Evolutionary conservation across 1,284 basidiomycete genomes (phyloP), one percentile per base, ranked within the genome.

Genomic region (Trametes pubescens): DNA sequence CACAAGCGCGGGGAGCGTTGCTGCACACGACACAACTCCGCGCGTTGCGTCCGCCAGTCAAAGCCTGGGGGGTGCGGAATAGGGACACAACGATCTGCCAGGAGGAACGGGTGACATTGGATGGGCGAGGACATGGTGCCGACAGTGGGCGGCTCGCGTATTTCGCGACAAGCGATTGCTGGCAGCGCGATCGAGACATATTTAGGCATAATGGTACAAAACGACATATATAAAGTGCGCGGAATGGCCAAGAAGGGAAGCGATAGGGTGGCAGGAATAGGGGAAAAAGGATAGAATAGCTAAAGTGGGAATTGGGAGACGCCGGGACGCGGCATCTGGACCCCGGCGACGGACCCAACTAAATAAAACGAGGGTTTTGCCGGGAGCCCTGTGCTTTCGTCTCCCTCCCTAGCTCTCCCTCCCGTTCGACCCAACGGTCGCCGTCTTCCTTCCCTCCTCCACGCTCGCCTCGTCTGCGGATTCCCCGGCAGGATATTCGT

Each of bases 331-430:
- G 69, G 68, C 69, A 66, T 71, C 65, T 71, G 62, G 65, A 56
- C 62, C 61, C 69, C 69, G 72, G 65, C 64, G 59, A 54, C 55
- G 65, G 66, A 68, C 57, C 66, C 56, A 62, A 44, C 58, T 68
- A 64, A 76, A 74, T 73, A 75, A 74, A 75, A 74, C 71, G 71
- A 70, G 74, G 66, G 62, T 59, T 68, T 59, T 65, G 67, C 59
- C 58, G 57, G 46, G 44, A 49, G 32, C 58, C 62, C 26, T 53
- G 60, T 66, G 59, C 66, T 57, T 57, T 57, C 56, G 26, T 56
- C 55, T 61, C 60, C 60, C 65, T 68, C 67, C 67, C 65, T n/a
- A n/a, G 64, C 68, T 65, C 67, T 64, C 66, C 61, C 67, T 61
- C 52, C 68, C 62, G 67, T 68, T 68, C 71, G 71, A 65, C 68